These are phyloP conservation scores for Leccinum griseonigrum DNA, from an alignment of 1,284 basidiomycete species.

Conservation along the genomic window DNA sequence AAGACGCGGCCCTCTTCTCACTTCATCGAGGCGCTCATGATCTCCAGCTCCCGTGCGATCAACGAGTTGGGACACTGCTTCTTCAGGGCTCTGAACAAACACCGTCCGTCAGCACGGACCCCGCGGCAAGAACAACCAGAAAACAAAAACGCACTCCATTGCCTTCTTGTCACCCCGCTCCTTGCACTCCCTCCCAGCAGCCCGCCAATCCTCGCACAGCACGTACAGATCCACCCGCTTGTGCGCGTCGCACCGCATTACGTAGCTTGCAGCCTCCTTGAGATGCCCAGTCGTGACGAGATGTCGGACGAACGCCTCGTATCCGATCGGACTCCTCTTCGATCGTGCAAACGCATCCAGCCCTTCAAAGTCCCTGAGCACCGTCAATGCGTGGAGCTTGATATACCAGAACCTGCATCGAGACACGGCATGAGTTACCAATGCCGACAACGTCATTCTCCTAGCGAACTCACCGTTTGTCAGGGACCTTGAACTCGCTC, in stretches of 20 bases:
- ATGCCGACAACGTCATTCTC: background rate
- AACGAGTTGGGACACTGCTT: conserved; percentile 75
- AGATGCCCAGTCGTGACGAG: conserved; percentile 68
- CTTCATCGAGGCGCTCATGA: conserved; percentile 65
- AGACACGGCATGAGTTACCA: conserved; percentile 2
- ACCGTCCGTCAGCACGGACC: conserved; percentile 5
- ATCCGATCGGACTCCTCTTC: conserved; percentile 92
- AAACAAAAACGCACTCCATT: conserved; percentile 69
- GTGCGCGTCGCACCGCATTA: conserved; percentile 80
- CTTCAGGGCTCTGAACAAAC: conserved; percentile 54
- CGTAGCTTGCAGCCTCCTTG: conserved; percentile 74
- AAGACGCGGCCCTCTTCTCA: conserved; percentile 25
- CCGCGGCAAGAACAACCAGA: conserved; percentile 4
- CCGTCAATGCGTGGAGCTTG: conserved; percentile 80
- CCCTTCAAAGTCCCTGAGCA: conserved; percentile 78
- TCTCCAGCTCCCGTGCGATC: conserved; percentile 76
- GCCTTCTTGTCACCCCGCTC: conserved; percentile 79
- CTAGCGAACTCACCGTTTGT: conserved; percentile 65
- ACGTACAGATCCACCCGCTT: conserved; percentile 84
- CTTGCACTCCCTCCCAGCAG: conserved; percentile 85
- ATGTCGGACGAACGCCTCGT: conserved; percentile 88
- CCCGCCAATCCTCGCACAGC: conserved; percentile 83
- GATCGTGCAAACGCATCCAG: conserved; percentile 82
- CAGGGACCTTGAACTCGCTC: conserved; percentile 86
- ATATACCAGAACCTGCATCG: conserved; percentile 82